Percentiles rank a stretch among this genome's conserved stretches.
These are phyloP conservation scores for Pestalotiopsis sp. DNA, from an alignment of 2,329 filamentous ascomycete genomes.

Conservation along the genomic window DNA sequence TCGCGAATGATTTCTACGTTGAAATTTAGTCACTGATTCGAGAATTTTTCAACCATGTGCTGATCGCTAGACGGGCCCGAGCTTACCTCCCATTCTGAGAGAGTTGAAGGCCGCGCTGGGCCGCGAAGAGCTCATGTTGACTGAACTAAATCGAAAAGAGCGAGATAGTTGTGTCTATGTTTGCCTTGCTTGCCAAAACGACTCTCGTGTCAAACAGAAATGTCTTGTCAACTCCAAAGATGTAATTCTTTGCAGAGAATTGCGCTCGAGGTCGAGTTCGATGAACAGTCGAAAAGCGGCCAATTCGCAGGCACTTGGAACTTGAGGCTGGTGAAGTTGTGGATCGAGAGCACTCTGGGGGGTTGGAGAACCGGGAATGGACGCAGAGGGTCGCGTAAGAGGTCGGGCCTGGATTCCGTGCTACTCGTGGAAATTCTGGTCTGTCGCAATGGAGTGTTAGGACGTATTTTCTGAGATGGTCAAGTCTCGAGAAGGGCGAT, in stretches of 20 bases:
- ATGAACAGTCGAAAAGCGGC: background rate
- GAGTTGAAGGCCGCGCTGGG: conserved; percentile 79
- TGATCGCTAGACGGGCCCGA: conserved; percentile 23
- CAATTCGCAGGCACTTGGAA: background rate
- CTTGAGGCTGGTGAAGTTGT: background rate
- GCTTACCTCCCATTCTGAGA: conserved; percentile 95
- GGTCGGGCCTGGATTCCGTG: background rate
- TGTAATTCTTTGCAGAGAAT: background rate
- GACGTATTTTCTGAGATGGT: background rate
- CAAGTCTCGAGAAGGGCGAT: background rate
- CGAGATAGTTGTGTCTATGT: background rate
- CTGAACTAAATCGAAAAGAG: background rate
- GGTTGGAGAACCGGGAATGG: background rate
- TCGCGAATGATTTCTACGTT: conserved; percentile 90
- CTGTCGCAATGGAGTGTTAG: background rate
- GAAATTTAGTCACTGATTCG: conserved; percentile 19
- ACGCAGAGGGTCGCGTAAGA: background rate
- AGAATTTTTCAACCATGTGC: conserved; percentile 9
- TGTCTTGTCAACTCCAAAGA: background rate
- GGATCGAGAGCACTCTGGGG: background rate
- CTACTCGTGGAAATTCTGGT: background rate
- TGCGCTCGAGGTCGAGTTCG: background rate
- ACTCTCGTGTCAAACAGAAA: background rate
- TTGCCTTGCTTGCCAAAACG: background rate
- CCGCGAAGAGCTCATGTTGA: conserved; percentile 79